A percentile compares a stretch with the other conserved stretches of the same genome.
phyloP scores from a whole-genome alignment of 208 protist genomes.

The Leishmania amazonensis region DNA sequence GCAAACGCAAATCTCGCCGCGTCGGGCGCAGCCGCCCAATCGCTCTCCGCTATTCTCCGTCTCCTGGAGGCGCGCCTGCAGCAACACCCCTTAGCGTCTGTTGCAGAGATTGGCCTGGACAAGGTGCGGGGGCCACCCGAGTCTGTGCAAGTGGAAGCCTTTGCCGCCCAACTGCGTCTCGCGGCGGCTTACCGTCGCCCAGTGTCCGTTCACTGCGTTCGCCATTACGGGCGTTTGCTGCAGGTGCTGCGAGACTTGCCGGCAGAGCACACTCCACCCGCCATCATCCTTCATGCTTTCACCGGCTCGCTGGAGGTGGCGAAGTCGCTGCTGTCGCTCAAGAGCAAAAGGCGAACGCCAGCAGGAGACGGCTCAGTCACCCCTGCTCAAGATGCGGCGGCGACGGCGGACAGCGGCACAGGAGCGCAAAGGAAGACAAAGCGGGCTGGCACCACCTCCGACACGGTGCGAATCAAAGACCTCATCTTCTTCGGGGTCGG shows the following conservation, averaged over 20 bases:
- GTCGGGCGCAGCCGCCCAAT: background rate
- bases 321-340: constrained; percentile 61
- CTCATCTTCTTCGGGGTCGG: constrained; percentile 75
- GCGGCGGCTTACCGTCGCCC: constrained; percentile 60
- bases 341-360: constrained; percentile 43
- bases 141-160: constrained; percentile 42
- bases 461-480: constrained; percentile 36
- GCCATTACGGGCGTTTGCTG: constrained; percentile 67
- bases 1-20: background rate
- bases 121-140: constrained; percentile 66
- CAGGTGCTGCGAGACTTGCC: constrained; percentile 42
- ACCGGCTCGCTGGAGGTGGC: constrained; percentile 72
- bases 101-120: constrained; percentile 87
- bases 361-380: background rate
- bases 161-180: constrained; percentile 60
- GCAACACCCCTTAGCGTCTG: constrained; percentile 53
- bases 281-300: constrained; percentile 85
- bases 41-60: constrained; percentile 33
- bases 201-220: constrained; percentile 86
- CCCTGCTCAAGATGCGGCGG: background rate
- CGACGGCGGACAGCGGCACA: background rate
- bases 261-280: constrained; percentile 54
- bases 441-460: background rate
- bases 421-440: constrained; percentile 7
- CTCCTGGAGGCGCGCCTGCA: constrained; percentile 44